Evolutionary conservation across 768 basidiomycete genomes (phyloP).

Genomic region (Tricholoma furcatifolium): DNA sequence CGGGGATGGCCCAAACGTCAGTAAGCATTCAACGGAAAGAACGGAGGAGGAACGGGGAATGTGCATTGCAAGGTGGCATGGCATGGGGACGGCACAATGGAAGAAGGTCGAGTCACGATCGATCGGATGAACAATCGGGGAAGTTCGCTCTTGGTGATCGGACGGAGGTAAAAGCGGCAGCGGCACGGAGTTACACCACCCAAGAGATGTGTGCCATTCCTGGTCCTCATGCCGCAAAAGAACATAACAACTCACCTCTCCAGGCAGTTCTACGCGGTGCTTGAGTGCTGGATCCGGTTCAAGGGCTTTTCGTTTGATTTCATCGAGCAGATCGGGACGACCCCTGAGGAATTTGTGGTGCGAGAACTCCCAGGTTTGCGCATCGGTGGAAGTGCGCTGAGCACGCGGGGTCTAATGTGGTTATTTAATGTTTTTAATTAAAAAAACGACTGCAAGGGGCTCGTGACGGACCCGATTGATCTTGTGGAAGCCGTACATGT

Average conservation of each 20-base stretch:
- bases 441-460: not conserved
- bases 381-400: conserved; percentile 75
- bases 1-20: not conserved
- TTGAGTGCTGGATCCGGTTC: conserved; percentile 74
- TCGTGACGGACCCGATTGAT: conserved; percentile 69
- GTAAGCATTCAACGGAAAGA: conserved; percentile 2
- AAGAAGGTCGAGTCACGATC: conserved; percentile 3
- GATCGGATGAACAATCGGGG: not conserved
- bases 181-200: not conserved
- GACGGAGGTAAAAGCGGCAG: not conserved
- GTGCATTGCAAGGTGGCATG: conserved; percentile 2
- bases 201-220: too few species aligned
- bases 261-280: conserved; percentile 77
- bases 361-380: conserved; percentile 88
- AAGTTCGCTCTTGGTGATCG: conserved; percentile 1
- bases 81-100: not conserved
- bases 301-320: conserved; percentile 83
- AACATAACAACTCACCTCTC: conserved; percentile 52
- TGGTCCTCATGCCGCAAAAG: too few species aligned
- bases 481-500: conserved; percentile 97
- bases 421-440: not conserved
- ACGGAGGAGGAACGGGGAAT: conserved; percentile 3
- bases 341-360: conserved; percentile 85
- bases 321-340: conserved; percentile 77
- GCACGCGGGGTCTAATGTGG: conserved; percentile 68